phyloP scores from a whole-genome alignment of 805 yeast species.

The Millerozyma acaciae region DNA sequence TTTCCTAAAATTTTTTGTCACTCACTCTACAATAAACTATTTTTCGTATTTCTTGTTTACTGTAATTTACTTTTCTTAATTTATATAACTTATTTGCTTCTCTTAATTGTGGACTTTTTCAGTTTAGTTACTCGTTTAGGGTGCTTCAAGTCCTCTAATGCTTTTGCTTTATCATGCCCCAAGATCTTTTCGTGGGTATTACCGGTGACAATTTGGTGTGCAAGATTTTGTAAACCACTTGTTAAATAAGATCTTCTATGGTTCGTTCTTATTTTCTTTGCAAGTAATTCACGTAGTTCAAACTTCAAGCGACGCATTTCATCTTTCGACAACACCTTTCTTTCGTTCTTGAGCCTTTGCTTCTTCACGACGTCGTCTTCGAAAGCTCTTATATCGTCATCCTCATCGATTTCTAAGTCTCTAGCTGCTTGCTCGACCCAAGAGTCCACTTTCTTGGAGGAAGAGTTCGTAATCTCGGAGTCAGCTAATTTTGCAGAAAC shows the following conservation, averaged over 20 bases:
- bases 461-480: conserved; percentile 55
- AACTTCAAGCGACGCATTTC: conserved; percentile 45
- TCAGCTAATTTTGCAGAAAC: conserved; percentile 77
- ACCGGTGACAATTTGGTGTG: conserved; percentile 69
- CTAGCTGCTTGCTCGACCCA: conserved; percentile 93
- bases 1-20: conserved; percentile 1
- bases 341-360: conserved; percentile 49
- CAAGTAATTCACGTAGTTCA: conserved; percentile 52
- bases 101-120: conserved; percentile 4
- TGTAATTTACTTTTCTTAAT: too few relatives aligned
- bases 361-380: conserved; percentile 67
- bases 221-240: conserved; percentile 73
- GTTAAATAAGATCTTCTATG: conserved; percentile 71
- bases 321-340: conserved; percentile 42
- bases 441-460: conserved; percentile 61
- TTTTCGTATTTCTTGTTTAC: conserved; percentile 1
- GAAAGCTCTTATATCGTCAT: conserved; percentile 55
- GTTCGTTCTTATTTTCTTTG: conserved; percentile 55
- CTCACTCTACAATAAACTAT: neutral
- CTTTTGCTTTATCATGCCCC: conserved; percentile 67
- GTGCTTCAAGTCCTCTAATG: conserved; percentile 53
- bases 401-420: conserved; percentile 78
- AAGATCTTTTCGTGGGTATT: conserved; percentile 62
- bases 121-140: conserved; percentile 12
- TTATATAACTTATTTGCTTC: conserved; percentile 1